Base-by-base conservation (phyloP, 441 rosid genomes). In the Daphne laureola region DNA sequence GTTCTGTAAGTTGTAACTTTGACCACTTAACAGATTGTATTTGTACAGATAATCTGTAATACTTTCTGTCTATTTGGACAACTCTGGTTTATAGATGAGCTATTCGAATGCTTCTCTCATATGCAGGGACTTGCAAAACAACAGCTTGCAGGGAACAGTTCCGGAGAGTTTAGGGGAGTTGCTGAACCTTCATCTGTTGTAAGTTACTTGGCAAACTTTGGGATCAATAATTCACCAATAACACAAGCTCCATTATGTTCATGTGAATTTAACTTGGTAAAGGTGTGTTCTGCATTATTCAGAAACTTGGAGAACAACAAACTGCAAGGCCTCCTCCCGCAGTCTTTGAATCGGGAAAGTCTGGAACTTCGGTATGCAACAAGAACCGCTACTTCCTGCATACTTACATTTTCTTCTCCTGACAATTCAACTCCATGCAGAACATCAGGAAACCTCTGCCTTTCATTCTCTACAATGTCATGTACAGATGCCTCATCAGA, bases 301-400 rank as follows among this genome's bases (percentile, higher is more conserved):
- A 91, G 98, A 78, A 86, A 87, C 73, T 77, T 91, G 54, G 92
- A 85, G 70, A 82, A 87, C 66, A 91, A 91, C 64, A 78, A 78
- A 64, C 81, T 87, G 38, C 73, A 81, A 62, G 93, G 96, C 17
- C 67, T 75, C 59, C 81, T 91, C 43, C 95, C 96, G 4, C 70
- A 71, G 46, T 83, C 92, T 57, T 69, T 91, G 64, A 80, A 83
- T 68, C 67, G 67, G 72, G 82, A 72, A 26, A 74, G 72, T 55
- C 73, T 91, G 60, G 89, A 83, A 70, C 79, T 91, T 41, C 77
- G 94, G 97, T 90, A 73, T 21, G 68, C 5, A 52, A 62, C 49
- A 12, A 21, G 27, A 16, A 13, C 49, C 47, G 46, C 43, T 35
- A 12, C 17, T 17, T 23, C 54, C 43, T 46, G 62, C 12, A 13